These are phyloP conservation scores for Candida oleophila DNA, from an alignment of 805 yeast species.

Conservation along the genomic window DNA sequence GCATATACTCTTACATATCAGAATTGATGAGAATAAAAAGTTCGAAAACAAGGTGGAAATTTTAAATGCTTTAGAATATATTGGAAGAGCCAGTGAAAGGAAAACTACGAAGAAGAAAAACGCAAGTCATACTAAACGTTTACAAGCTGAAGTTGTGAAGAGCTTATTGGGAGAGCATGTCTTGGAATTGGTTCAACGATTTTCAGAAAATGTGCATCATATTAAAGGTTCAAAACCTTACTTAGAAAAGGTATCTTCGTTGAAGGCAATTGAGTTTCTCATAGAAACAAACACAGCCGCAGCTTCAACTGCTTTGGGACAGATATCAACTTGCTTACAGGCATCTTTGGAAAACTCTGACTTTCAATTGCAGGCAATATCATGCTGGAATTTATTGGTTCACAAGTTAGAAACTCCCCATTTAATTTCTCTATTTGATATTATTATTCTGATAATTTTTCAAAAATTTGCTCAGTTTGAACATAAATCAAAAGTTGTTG, in stretches of 20 bases:
- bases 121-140: background rate
- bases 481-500: slow-evolving; percentile 46
- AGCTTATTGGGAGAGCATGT: slow-evolving; percentile 52
- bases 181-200: slow-evolving; percentile 72
- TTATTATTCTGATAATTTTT: slow-evolving; percentile 68
- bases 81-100: slow-evolving; percentile 26
- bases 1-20: slow-evolving; percentile 32
- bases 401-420: slow-evolving; percentile 54
- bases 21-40: slow-evolving; percentile 26
- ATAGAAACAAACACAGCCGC: slow-evolving; percentile 58
- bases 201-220: slow-evolving; percentile 78
- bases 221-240: slow-evolving; percentile 69
- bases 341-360: slow-evolving; percentile 66
- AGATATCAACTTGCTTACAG: slow-evolving; percentile 81
- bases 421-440: slow-evolving; percentile 66
- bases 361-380: slow-evolving; percentile 59
- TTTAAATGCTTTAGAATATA: slow-evolving; percentile 41
- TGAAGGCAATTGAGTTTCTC: slow-evolving; percentile 71
- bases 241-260: slow-evolving; percentile 66
- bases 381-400: slow-evolving; percentile 67
- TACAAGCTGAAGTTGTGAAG: slow-evolving; percentile 23
- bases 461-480: slow-evolving; percentile 63
- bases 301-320: slow-evolving; percentile 63
- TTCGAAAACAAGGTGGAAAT: slow-evolving; percentile 35
- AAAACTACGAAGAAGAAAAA: slow-evolving; percentile 4